A percentile compares a stretch with the other conserved stretches of the same genome.
phyloP scores from a whole-genome alignment of 2,329 filamentous ascomycete genomes.

The Orbilia quercus region DNA sequence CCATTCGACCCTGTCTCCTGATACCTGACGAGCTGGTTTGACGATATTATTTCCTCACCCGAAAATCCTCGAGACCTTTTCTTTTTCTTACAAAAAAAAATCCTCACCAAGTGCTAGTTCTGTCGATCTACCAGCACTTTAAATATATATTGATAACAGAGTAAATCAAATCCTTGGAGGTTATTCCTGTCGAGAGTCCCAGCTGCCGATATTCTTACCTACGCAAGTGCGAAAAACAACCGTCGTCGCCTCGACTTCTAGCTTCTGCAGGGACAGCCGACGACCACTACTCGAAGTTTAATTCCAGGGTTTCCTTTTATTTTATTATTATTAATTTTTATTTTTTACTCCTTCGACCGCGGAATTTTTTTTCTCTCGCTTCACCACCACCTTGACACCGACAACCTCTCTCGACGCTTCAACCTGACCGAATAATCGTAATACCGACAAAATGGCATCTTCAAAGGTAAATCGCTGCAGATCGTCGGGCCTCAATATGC shows the following conservation, averaged over 20 bases:
- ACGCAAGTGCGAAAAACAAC: constrained; percentile 28
- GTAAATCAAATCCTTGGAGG: constrained; percentile 44
- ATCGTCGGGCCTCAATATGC: constrained; percentile 53
- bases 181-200: constrained; percentile 25
- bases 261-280: constrained; percentile 54
- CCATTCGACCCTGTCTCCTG: constrained; percentile 25
- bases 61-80: constrained; percentile 39
- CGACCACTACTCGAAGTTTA: constrained; percentile 36
- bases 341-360: constrained; percentile 11
- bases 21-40: constrained; percentile 47
- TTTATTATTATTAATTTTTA: constrained; percentile 3
- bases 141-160: constrained; percentile 43
- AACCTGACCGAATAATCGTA: constrained; percentile 28
- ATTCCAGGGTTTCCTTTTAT: constrained; percentile 39
- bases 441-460: constrained; percentile 52
- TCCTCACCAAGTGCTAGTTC: constrained; percentile 38
- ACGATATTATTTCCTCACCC: constrained; percentile 42
- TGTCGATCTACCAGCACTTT: constrained; percentile 44
- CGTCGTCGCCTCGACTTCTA: constrained; percentile 26
- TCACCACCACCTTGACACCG: constrained; percentile 9
- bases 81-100: constrained; percentile 10
- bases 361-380: constrained; percentile 18
- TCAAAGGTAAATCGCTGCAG: constrained; percentile 56
- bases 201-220: constrained; percentile 30
- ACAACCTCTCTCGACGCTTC: constrained; percentile 15